phyloP scores from a whole-genome alignment of 1,139 yeast species.

The Saccharomyces hybrid region DNA sequence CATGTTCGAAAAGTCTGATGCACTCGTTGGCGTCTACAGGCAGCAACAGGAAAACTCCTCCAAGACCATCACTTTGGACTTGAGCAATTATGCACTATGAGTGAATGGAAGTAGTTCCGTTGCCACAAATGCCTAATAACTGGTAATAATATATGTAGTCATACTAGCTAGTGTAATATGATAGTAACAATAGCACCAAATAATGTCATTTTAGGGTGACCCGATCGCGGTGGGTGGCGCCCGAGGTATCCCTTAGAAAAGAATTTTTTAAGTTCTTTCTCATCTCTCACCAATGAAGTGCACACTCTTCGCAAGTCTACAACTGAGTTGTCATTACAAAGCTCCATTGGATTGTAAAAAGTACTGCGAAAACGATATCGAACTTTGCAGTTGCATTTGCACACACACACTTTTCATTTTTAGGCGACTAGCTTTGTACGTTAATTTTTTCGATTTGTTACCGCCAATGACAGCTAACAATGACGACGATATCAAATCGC shows the following conservation, averaged over 20 bases:
- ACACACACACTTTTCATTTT: neutral
- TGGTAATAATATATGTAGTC: neutral
- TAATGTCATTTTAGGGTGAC: conserved; percentile 1
- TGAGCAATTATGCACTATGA: conserved; percentile 48
- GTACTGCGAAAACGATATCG: neutral
- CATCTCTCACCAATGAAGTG: neutral
- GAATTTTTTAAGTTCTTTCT: neutral
- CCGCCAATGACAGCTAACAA: neutral
- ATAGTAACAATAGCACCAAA: neutral
- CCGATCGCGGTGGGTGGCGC: conserved; percentile 3
- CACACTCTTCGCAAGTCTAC: neutral
- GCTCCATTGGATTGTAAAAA: neutral
- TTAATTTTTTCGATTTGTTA: neutral
- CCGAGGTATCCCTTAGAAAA: conserved; percentile 1
- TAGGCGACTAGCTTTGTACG: neutral
- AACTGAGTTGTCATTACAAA: neutral
- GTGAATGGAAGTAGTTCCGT: conserved; percentile 3
- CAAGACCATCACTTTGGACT: conserved; percentile 65
- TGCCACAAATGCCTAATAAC: neutral
- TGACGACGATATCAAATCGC: conserved; percentile 1
- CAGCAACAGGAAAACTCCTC: conserved; percentile 76
- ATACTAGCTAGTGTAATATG: neutral
- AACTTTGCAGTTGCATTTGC: neutral
- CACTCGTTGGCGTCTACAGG: conserved; percentile 87
- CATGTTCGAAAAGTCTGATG: conserved; percentile 80